A percentile compares a stretch with the other conserved stretches of the same genome.
These are phyloP conservation scores for Penicillium waksmanii DNA, from an alignment of 495 filamentous ascomycete genomes.

Conservation along the genomic window DNA sequence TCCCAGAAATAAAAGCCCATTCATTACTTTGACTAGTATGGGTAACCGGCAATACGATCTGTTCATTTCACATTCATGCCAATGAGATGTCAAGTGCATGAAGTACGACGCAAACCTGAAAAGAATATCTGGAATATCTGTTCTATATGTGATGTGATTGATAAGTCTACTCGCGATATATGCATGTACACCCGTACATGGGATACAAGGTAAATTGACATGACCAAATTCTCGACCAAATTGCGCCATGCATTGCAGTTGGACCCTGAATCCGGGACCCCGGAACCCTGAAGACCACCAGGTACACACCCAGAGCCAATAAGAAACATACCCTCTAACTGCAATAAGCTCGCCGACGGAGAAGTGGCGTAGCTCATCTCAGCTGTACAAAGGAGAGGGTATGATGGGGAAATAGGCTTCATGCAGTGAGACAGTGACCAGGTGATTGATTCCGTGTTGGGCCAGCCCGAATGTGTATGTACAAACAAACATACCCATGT, in stretches of 20 bases:
- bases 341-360: constrained; percentile 1
- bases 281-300: background rate
- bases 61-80: no score
- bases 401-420: background rate
- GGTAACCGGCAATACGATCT: no score
- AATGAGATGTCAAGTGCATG: no score
- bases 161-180: no score
- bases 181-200: background rate
- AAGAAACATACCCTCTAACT: background rate
- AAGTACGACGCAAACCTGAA: no score
- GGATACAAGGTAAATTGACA: background rate
- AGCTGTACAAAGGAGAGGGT: background rate
- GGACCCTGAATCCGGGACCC: background rate
- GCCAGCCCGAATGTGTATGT: no score
- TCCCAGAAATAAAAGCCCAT: no score
- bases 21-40: no score
- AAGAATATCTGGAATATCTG: no score
- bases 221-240: background rate
- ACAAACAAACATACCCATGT: no score
- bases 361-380: background rate
- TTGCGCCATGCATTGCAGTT: background rate
- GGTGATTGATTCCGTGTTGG: background rate
- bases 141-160: no score
- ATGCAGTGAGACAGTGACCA: constrained; percentile 1
- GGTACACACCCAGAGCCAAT: background rate